Evolutionary conservation across 345 rosid genomes (phyloP).

Genomic region (Aquilaria sinensis): DNA sequence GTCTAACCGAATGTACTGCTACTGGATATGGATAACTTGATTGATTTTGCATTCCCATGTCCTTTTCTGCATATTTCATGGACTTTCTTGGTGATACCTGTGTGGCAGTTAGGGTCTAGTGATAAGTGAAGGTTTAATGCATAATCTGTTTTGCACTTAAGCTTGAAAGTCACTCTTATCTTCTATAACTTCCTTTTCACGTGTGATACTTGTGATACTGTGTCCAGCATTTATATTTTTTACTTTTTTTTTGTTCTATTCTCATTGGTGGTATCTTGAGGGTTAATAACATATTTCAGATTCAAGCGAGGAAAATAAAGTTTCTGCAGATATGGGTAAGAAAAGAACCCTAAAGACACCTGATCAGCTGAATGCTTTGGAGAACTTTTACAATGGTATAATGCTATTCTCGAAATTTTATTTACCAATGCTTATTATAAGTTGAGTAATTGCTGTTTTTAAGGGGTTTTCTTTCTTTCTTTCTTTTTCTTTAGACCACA

Average conservation of each 20-base stretch:
- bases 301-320: conserved; percentile 62
- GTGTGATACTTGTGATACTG: neutral
- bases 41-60: no score
- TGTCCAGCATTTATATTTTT: neutral
- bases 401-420: conserved; percentile 10
- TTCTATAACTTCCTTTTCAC: neutral
- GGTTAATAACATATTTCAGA: conserved; percentile 22
- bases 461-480: neutral
- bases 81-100: no score
- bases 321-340: conserved; percentile 44
- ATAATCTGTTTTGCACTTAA: no score
- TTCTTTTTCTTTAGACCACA: conserved; percentile 46
- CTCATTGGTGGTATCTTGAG: neutral
- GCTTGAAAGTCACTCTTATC: no score
- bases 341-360: conserved; percentile 74
- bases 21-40: no score
- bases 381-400: conserved; percentile 72
- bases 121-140: no score
- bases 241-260: conserved; percentile 6
- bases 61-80: no score
- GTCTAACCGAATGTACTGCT: no score
- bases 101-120: no score
- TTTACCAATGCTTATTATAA: conserved; percentile 11
- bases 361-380: conserved; percentile 65
- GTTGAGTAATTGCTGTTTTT: conserved; percentile 10